phyloP scores from a whole-genome alignment of 2,329 filamentous ascomycete species.

The Bipolaris oryzae region DNA sequence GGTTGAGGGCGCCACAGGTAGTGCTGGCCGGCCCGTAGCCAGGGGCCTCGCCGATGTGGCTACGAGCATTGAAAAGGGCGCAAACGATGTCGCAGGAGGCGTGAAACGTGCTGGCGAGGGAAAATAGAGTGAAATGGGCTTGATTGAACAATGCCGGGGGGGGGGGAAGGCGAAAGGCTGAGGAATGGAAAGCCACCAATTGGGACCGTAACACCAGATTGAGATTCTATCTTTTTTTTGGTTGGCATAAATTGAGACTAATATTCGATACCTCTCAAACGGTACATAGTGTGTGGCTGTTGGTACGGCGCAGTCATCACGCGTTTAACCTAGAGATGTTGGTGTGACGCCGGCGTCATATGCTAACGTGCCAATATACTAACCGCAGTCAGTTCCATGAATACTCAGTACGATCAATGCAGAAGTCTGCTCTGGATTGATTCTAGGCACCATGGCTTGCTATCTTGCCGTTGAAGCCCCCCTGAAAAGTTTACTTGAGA shows the following conservation, averaged over 20 bases:
- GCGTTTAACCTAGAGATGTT: not conserved
- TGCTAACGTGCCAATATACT: slow-evolving; percentile 4
- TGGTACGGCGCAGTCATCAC: not conserved
- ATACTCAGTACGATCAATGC: not conserved
- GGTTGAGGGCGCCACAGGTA: slow-evolving; percentile 54
- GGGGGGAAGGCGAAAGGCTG: not conserved
- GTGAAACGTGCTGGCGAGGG: slow-evolving; percentile 56
- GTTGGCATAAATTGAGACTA: not conserved
- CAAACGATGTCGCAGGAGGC: slow-evolving; percentile 51
- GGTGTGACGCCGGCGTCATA: not conserved
- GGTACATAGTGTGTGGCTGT: not conserved
- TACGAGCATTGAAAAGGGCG: slow-evolving; percentile 54
- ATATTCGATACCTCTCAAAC: not conserved
- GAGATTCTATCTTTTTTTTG: not conserved
- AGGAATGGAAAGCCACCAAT: not conserved
- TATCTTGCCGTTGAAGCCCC: not conserved
- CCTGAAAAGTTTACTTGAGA: not conserved
- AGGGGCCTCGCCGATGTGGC: slow-evolving; percentile 52
- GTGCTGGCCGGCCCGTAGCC: slow-evolving; percentile 50
- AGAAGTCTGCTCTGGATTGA: not conserved
- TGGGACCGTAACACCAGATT: not conserved
- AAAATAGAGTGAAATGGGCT: slow-evolving; percentile 39
- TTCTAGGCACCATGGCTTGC: not conserved
- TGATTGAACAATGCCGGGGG: not conserved
- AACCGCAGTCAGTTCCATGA: not conserved